Evolutionary conservation across 2,329 filamentous ascomycete species (phyloP), one percentile per base, ranked within the genome.

Genomic region (Hymenoscyphus infarciens): DNA sequence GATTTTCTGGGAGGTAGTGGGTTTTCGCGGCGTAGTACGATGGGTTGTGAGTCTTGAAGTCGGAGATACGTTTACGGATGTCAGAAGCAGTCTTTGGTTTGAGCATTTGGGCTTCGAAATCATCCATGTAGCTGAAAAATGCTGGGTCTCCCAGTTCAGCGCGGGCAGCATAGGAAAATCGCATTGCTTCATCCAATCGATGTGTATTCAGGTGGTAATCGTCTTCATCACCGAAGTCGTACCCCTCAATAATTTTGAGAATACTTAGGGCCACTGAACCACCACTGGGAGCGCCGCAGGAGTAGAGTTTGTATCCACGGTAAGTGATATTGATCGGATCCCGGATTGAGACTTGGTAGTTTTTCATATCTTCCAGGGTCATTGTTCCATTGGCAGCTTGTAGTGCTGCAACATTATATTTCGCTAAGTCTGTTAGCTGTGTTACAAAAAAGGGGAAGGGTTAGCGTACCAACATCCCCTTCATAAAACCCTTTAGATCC

Each of bases 141-240:
- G 78, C 80, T 0, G 94, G 95, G 74, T 98, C 95, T 4, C 92
- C 94, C 0, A 98, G 83, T 31, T 87, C 82, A n/a, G 86, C 82
- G 62, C 92, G 87, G 69, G 89, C 79, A 3, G 88, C 92, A 73
- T 97, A 98, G 2, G 86, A 92, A 74, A 96, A 98, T 25, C 92
- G 85, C 78, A 97, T 91, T 13, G 92, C 89, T 79, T 98, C 95
- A 71, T 92, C 86, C 67, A 97, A 83, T 15, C 90, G 85, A 76
- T 98, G 95, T 0, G 88, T 88, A 42, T 87, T 91, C 0, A 96
- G 77, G 68, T 91, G 53, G 2, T 61, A 53, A 16, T 64, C 10
- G 3, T 60, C 52, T 87, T 22, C 75, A 75, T 53, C 83, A 77
- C 11, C 70, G 29, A 87, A 79, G 42, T 78, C 75, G 3, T 81